A percentile compares a stretch with the other conserved stretches of the same genome.
These are phyloP conservation scores for Leccinellum luteum DNA, from an alignment of 768 basidiomycete genomes.

Conservation along the genomic window DNA sequence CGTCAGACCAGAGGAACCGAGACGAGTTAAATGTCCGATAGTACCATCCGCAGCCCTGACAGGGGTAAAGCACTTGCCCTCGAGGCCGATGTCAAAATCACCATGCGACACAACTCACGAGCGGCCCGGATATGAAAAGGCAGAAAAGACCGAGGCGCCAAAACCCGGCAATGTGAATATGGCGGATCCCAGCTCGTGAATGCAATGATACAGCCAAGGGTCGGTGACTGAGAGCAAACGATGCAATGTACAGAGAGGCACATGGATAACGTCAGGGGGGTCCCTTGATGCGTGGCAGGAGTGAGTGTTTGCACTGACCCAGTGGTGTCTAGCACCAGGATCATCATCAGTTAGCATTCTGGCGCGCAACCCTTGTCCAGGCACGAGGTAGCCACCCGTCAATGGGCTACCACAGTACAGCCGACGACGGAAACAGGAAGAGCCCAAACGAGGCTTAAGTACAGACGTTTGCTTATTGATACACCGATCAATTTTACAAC, in stretches of 20 bases:
- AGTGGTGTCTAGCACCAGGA: neutral
- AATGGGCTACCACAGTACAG: neutral
- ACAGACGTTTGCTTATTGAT: neutral
- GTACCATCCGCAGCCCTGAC: slow-evolving; percentile 3
- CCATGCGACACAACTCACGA: neutral
- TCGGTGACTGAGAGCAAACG: neutral
- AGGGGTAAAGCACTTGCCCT: slow-evolving; percentile 3
- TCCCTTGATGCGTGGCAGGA: slow-evolving; percentile 11
- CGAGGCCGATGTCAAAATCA: slow-evolving; percentile 9
- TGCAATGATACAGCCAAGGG: neutral
- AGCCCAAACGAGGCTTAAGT: neutral
- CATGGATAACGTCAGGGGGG: slow-evolving; percentile 3
- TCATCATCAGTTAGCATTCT: neutral
- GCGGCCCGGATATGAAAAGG: slow-evolving; percentile 7
- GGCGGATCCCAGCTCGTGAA: slow-evolving; percentile 1
- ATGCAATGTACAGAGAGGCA: slow-evolving; percentile 4
- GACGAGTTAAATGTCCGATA: slow-evolving; percentile 2
- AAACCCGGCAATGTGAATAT: neutral
- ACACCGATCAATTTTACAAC: neutral
- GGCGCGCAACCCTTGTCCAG: slow-evolving; percentile 10
- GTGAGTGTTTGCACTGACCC: neutral
- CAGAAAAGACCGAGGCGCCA: neutral
- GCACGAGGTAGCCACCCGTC: slow-evolving; percentile 13
- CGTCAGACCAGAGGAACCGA: neutral
- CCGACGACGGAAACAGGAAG: neutral